Evolutionary conservation across 2,329 filamentous ascomycete species (phyloP).

Genomic region (Tolypocladium amazonense): DNA sequence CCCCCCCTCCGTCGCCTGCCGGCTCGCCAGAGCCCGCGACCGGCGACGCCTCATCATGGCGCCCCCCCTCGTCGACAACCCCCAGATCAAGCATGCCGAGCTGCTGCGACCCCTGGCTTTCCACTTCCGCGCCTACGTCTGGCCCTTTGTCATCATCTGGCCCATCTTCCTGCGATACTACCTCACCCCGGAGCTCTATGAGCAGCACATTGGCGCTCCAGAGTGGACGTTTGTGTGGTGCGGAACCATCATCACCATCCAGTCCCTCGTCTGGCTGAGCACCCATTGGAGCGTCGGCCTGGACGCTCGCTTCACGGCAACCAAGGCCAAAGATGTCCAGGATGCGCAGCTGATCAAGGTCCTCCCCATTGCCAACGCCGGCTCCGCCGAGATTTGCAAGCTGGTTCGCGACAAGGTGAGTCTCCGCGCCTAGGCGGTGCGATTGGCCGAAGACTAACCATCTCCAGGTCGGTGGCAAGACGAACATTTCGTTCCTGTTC

Average conservation of each 20-base stretch:
- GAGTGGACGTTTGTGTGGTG: slow-evolving; percentile 98
- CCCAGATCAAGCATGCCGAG: slow-evolving; percentile 79
- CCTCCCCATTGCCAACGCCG: slow-evolving; percentile 80
- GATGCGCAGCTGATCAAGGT: slow-evolving; percentile 86
- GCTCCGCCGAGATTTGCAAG: slow-evolving; percentile 76
- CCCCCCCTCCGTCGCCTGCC: neutral
- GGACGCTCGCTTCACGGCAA: slow-evolving; percentile 70
- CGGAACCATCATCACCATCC: slow-evolving; percentile 75
- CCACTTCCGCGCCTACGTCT: slow-evolving; percentile 78
- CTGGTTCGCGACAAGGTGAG: slow-evolving; percentile 62
- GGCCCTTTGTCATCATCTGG: slow-evolving; percentile 89
- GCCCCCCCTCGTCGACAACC: slow-evolving; percentile 79
- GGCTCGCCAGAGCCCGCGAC: neutral
- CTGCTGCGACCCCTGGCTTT: slow-evolving; percentile 78
- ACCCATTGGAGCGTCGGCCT: slow-evolving; percentile 97
- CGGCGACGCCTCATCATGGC: slow-evolving; percentile 37
- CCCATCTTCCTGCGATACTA: slow-evolving; percentile 85
- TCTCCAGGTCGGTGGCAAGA: slow-evolving; percentile 55
- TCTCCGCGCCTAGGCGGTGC: neutral
- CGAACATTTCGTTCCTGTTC: slow-evolving; percentile 81
- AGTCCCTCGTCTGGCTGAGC: slow-evolving; percentile 85
- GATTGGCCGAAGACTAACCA: neutral
- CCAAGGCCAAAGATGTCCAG: slow-evolving; percentile 55
- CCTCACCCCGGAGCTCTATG: slow-evolving; percentile 72
- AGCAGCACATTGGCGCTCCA: slow-evolving; percentile 80